Evolutionary conservation across 2,329 filamentous ascomycete species (phyloP).

Genomic region (Apiospora kogelbergensis): DNA sequence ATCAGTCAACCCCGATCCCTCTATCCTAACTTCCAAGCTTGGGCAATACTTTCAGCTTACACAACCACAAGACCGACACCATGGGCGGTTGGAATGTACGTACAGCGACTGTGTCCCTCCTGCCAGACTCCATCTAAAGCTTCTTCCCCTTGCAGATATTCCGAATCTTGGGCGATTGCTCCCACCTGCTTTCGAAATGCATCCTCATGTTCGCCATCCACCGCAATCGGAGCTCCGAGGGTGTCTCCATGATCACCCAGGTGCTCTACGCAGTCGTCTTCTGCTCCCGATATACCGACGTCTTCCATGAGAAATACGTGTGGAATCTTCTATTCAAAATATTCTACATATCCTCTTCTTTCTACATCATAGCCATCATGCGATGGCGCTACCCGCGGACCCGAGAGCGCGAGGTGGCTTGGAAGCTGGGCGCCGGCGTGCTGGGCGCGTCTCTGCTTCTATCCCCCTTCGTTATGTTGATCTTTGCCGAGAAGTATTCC

Average conservation of each 20-base stretch:
- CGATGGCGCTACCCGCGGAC: constrained; percentile 82
- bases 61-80: neutral
- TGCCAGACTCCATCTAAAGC: neutral
- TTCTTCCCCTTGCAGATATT: constrained; percentile 48
- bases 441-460: constrained; percentile 64
- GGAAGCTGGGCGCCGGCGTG: constrained; percentile 79
- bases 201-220: constrained; percentile 92
- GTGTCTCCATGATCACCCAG: constrained; percentile 90
- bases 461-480: constrained; percentile 71
- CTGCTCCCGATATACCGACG: constrained; percentile 80
- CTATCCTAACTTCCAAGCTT: too few species aligned
- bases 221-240: constrained; percentile 82
- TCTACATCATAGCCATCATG: constrained; percentile 89
- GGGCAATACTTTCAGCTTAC: neutral
- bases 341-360: constrained; percentile 80
- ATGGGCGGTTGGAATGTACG: constrained; percentile 31
- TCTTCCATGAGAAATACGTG: constrained; percentile 57
- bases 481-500: constrained; percentile 57
- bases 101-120: neutral
- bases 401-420: constrained; percentile 88
- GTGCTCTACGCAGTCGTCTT: constrained; percentile 86
- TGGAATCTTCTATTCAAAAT: constrained; percentile 87
- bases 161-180: constrained; percentile 79
- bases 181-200: constrained; percentile 82
- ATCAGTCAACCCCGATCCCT: too few species aligned